Evolutionary conservation across 2,329 filamentous ascomycete genomes (phyloP), one percentile per base, ranked within the genome.

Genomic region (Aspergillus sp.): DNA sequence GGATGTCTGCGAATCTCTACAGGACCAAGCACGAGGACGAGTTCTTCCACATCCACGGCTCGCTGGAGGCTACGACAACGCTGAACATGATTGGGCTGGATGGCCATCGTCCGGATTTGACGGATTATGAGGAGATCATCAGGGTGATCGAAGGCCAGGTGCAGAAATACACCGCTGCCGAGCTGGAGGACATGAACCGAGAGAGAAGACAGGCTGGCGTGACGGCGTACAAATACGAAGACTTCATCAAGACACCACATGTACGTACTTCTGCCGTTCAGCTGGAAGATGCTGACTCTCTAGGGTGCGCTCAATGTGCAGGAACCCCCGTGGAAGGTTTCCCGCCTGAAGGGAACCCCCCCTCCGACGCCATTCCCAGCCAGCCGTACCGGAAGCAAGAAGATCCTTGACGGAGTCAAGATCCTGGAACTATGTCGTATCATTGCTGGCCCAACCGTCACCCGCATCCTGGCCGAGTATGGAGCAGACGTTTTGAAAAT

Each of bases 31-130:
- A 66, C n/a, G 59, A 66, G 1, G 74, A 71, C n/a, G 68, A 79
- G 49, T 85, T 75, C 48, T 86, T 82, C 49, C 81, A 86, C 48
- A 80, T 85, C 15, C 81, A 85, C 51, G 80, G 81, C 27, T 85
- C 80, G 0, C 59, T 86, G 1, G 80, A 85, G 44, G 80, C 81
- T 3, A 77, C 74, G 7, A 78, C 72, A 5, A 81, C 79, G 0
- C 60, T 85, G 16, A 67, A 72, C 27, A 84, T 84, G 79, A 71
- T 85, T 43, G 80, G 78, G 0, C 58, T 85, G 4, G 71, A 77
- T 30, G 64, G 77, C 0, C 68, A 75, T 34, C 63, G 72, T 4
- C 74, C 78, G 1, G 74, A 77, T 28, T 51, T 83, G 34, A 72
- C 68, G 5, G 67, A 71, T n/a, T 76, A 80, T 39, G 61, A 68